Evolutionary conservation across 371 early-diverging fungal species (phyloP).

Genomic region (Lichtheimia ornata): DNA sequence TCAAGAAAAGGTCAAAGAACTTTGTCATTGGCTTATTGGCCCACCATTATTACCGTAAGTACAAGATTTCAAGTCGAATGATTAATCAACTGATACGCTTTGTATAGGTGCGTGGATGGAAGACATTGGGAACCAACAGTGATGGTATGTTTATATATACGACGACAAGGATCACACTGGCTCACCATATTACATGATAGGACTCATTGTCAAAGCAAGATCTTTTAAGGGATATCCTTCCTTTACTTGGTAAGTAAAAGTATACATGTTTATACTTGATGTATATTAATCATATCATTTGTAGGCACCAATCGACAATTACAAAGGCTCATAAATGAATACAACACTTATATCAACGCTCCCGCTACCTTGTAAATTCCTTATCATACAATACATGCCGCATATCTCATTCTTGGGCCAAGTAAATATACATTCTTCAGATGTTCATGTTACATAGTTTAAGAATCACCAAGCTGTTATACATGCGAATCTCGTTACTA

Average conservation of each 20-base stretch:
- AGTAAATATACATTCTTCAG: too few species aligned
- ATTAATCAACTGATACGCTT: neutral
- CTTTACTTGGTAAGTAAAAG: slow-evolving; percentile 33
- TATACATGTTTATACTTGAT: neutral
- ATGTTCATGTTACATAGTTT: too few species aligned
- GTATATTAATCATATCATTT: neutral
- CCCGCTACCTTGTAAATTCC: too few species aligned
- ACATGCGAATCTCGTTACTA: too few species aligned
- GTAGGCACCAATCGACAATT: slow-evolving; percentile 50
- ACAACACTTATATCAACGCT: slow-evolving; percentile 14
- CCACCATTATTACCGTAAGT: slow-evolving; percentile 54
- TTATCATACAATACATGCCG: too few species aligned
- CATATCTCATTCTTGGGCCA: too few species aligned
- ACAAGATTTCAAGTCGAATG: neutral
- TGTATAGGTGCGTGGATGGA: slow-evolving; percentile 17
- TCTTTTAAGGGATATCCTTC: slow-evolving; percentile 45
- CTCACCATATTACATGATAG: slow-evolving; percentile 5
- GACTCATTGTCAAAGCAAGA: slow-evolving; percentile 48
- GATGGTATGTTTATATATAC: slow-evolving; percentile 20
- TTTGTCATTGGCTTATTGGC: slow-evolving; percentile 73
- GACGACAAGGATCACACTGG: neutral
- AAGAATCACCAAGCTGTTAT: too few species aligned
- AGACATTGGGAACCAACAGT: slow-evolving; percentile 27
- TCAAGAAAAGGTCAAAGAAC: slow-evolving; percentile 61
- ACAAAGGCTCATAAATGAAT: slow-evolving; percentile 46